Base-by-base conservation (phyloP, 139 green algal species). In the Diplosphaera chodatii region DNA sequence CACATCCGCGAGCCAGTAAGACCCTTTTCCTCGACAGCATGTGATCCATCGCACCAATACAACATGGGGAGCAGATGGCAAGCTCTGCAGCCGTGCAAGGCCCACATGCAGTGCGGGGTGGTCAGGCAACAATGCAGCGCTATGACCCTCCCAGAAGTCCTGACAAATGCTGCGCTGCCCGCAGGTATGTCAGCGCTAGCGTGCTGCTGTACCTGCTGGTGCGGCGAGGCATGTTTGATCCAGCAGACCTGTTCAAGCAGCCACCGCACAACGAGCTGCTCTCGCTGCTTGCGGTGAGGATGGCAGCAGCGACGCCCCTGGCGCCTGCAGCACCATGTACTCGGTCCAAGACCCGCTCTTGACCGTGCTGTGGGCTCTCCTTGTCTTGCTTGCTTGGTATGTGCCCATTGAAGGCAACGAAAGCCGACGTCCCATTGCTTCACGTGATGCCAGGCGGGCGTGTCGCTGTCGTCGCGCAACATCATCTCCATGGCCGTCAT, bases 391-490 rank as follows among this genome's bases (percentile, higher is more conserved):
- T n/a, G n/a, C n/a, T n/a, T n/a, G n/a, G n/a, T n/a, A n/a, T n/a
- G n/a, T n/a, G n/a, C n/a, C n/a, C n/a, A n/a, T n/a, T n/a, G n/a
- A n/a, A n/a, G n/a, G n/a, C n/a, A n/a, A n/a, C n/a, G n/a, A n/a
- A n/a, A n/a, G n/a, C n/a, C n/a, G n/a, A n/a, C n/a, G n/a, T n/a
- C n/a, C n/a, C n/a, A n/a, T n/a, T 48, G 37, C 8, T 6, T 48
- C 37, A 10, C 10, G 37, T 48, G 37, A 48, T 48, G 6, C 37
- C 71, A 78, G 77, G 55, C 66, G 15, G 77, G 77, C 20, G 22
- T 78, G 63, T 66, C 77, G 20, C 33, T 82, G 41, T 78, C 71
- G 15, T 30, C 74, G 10, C 63, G 77, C 31, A 78, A 67, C 64
- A 13, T 78, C 4, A 65, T 55, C 4, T 74, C 48, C 25, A 74